phyloP scores from a whole-genome alignment of 495 filamentous ascomycete species.

The Choiromyces venosus region DNA sequence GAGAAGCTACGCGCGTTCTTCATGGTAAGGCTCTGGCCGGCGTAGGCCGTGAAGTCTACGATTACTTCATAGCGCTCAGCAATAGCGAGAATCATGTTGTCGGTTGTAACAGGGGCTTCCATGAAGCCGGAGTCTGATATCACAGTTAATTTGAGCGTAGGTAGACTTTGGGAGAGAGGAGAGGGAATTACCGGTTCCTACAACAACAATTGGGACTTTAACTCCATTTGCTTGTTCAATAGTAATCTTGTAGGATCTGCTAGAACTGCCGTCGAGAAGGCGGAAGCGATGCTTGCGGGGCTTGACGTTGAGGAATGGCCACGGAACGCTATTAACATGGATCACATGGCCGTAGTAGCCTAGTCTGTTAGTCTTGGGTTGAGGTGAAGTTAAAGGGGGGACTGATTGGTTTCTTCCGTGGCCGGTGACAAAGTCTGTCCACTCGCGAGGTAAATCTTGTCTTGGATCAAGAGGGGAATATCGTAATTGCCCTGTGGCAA shows the following conservation, averaged over 20 bases:
- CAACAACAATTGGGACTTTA: constrained; percentile 48
- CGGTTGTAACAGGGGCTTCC: constrained; percentile 41
- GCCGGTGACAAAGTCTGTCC: constrained; percentile 47
- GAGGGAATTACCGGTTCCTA: constrained; percentile 47
- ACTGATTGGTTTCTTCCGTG: constrained; percentile 43
- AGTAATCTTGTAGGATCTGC: constrained; percentile 49
- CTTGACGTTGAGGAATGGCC: constrained; percentile 53
- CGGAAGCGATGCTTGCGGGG: constrained; percentile 56
- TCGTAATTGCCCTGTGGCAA: constrained; percentile 51
- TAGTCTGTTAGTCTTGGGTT: neutral
- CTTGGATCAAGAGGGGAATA: constrained; percentile 49
- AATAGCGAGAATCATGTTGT: constrained; percentile 47
- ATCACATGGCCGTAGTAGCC: constrained; percentile 53
- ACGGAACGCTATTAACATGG: constrained; percentile 55
- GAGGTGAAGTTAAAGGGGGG: neutral
- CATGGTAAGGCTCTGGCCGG: constrained; percentile 50
- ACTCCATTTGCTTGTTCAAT: constrained; percentile 40
- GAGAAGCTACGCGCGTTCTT: constrained; percentile 46
- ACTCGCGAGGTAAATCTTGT: constrained; percentile 50
- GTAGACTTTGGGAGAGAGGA: neutral
- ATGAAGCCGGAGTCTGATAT: constrained; percentile 51
- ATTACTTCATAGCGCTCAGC: constrained; percentile 55
- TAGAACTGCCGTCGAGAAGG: constrained; percentile 51
- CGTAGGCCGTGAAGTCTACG: constrained; percentile 51
- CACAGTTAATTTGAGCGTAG: neutral